Conservation (phyloP, 345 rosid genomes). For the Chamaenerion angustifolium region DNA sequence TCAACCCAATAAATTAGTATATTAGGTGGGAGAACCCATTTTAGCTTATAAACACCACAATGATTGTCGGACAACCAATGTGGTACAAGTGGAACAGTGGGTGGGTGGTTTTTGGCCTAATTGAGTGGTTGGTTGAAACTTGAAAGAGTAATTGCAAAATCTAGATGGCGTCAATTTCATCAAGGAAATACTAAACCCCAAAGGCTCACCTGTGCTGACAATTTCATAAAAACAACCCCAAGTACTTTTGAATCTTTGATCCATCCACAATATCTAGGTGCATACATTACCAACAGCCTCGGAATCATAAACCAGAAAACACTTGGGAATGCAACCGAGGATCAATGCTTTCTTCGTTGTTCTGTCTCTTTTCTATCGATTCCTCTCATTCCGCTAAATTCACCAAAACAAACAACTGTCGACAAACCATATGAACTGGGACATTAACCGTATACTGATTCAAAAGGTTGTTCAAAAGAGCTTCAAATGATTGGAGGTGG, state of each 20-base stretch:
- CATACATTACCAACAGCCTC: neutral
- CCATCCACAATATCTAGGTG: slow-evolving; percentile 5
- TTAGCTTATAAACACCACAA: too few species aligned
- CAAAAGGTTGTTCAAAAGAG: slow-evolving; percentile 72
- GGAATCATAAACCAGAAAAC: neutral
- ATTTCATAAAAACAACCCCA: slow-evolving; percentile 22
- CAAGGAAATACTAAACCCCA: slow-evolving; percentile 43
- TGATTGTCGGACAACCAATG: too few species aligned
- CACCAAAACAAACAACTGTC: slow-evolving; percentile 57
- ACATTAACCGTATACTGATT: too few species aligned
- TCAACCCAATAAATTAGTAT: too few species aligned
- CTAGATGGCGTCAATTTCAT: neutral
- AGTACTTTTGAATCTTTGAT: slow-evolving; percentile 2
- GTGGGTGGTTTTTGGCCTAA: too few species aligned
- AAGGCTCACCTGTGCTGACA: slow-evolving; percentile 30
- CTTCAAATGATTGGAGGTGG: slow-evolving; percentile 72
- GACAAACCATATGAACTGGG: slow-evolving; percentile 72
- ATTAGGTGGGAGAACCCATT: too few species aligned
- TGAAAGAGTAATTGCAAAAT: too few species aligned
- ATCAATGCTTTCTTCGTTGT: slow-evolving; percentile 15
- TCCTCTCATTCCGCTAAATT: slow-evolving; percentile 34
- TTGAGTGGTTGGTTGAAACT: too few species aligned
- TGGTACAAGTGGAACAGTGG: too few species aligned
- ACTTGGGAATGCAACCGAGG: neutral
- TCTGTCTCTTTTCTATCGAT: slow-evolving; percentile 20